Evolutionary conservation across 495 filamentous ascomycete species (phyloP), one percentile per base, ranked within the genome.

Genomic region (Penicillium maclennaniae): DNA sequence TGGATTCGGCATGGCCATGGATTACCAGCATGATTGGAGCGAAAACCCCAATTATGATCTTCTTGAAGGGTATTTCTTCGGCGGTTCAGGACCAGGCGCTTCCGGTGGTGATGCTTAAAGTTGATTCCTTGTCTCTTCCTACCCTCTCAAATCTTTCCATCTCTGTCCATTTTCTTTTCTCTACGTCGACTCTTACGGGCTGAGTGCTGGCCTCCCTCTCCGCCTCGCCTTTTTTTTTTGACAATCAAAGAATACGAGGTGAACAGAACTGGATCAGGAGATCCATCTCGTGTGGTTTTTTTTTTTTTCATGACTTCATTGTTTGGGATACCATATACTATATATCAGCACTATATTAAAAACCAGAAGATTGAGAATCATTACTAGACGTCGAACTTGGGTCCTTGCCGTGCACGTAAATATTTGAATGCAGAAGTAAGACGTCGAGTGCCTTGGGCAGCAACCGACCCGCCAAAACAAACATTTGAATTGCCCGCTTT

Each of bases 11-110:
- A 75, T 89, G 56, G 86, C 84, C 56, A 80, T 87, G 39, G 87
- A 86, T 20, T 75, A 83, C 58, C 83, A 87, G 61, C 87, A 92
- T 69, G 88, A 92, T 66, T 91, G 87, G 72, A 85, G 81, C 52
- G 89, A 92, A 45, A 87, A 86, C 21, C 77, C 80, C 51, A 86
- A 86, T 50, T 80, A 92, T 59, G 90, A 95, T 78, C 69, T 96
- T 26, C 88, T 96, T 66, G 89, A 95, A 68, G 91, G 89, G 0
- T 95, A 92, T 66, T 96, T 92, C 74, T 96, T 96, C 73, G 91
- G 91, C 17, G 72, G 73, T 21, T 65, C 65, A 34, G 71, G 72
- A 21, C 51, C 59, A 36, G 70, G 68, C 31, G 58, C 67, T 39
- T 43, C 63, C 43, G 66, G 68, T 46, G 61, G 60, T 19, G 58